Base-by-base conservation (phyloP, 75 land plant species). In the Selaginella tamariscina region DNA sequence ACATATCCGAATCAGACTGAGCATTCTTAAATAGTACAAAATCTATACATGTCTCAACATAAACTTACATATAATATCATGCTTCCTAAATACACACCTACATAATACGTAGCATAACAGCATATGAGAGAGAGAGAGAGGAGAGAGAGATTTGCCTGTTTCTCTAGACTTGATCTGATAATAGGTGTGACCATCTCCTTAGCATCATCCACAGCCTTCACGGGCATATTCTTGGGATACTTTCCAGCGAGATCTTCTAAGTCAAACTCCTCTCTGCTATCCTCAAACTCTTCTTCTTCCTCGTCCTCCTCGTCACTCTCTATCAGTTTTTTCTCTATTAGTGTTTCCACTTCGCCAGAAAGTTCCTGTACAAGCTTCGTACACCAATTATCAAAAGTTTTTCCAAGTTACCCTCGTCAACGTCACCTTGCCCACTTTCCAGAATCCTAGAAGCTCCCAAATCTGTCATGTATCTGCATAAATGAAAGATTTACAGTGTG, bases 161-260 rank as follows among this genome's bases (percentile, higher is more conserved):
- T 93, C 69, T 85, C 86, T 32, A 93, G 77, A 68, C 65, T 93
- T 0, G 91, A 77, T 32, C 98, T 67, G 32, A 93, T 79, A 15
- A 87, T 79, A 2, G 98, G 96, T n/a, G 98, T 93, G 27, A 93
- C 98, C 98, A 93, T 90, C 55, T 83, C 96, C 65, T 67, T 83
- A 32, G 69, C 71, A 2, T 39, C 2, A 2, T 54, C 27, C 1
- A 26, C 24, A 1, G 59, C 27, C 49, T 39, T 39, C 15, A 5
- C 49, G 15, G 5, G 5, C 49, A 15, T 39, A 5, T 5, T 15
- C 15, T 15, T 5, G 15, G 49, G 49, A 39, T 39, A 39, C 49
- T 39, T 39, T 1, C 98, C 96, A 15, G 85, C 96, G 69, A 93
- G 71, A 77, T 93, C 98, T 75, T 93, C 96, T 15, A 93, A 67